These are phyloP conservation scores for Thermochaetoides thermophila DNA, from an alignment of 495 filamentous ascomycete species.

Conservation along the genomic window DNA sequence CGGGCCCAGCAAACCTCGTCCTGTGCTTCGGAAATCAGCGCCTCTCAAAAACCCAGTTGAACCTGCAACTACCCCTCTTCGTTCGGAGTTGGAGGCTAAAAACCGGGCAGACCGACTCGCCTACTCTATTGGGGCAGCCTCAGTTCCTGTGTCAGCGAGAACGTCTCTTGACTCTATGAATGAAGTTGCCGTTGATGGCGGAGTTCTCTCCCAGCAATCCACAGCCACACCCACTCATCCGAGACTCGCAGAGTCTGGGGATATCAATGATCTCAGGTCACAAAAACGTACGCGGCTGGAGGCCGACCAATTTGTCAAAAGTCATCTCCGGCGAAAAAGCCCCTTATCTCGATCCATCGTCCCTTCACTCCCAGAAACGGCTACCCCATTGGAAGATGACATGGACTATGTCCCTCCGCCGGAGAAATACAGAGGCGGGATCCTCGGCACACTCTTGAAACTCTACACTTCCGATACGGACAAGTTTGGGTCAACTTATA, in stretches of 20 bases:
- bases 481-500: constrained; percentile 1
- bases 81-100: constrained; percentile 18
- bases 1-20: constrained; percentile 12
- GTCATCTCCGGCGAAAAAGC: constrained; percentile 10
- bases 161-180: constrained; percentile 10
- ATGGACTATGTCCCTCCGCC: constrained; percentile 51
- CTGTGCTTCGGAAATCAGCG: constrained; percentile 15
- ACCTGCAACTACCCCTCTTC: constrained; percentile 2
- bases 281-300: constrained; percentile 11
- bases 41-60: constrained; percentile 3
- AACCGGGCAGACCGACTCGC: constrained; percentile 22
- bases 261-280: constrained; percentile 3
- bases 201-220: background rate
- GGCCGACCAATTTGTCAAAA: constrained; percentile 14
- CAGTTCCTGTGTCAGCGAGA: constrained; percentile 18
- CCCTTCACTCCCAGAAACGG: constrained; percentile 10
- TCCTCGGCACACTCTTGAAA: constrained; percentile 66
- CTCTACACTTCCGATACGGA: constrained; percentile 42
- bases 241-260: constrained; percentile 3
- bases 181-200: background rate
- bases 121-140: constrained; percentile 19
- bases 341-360: constrained; percentile 6
- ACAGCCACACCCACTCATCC: background rate
- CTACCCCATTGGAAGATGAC: constrained; percentile 32
- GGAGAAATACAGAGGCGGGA: constrained; percentile 55